A percentile compares a stretch with the other conserved stretches of the same genome.
Conservation (phyloP, 1,284 basidiomycete species). For the Melampsora larici-populina region DNA sequence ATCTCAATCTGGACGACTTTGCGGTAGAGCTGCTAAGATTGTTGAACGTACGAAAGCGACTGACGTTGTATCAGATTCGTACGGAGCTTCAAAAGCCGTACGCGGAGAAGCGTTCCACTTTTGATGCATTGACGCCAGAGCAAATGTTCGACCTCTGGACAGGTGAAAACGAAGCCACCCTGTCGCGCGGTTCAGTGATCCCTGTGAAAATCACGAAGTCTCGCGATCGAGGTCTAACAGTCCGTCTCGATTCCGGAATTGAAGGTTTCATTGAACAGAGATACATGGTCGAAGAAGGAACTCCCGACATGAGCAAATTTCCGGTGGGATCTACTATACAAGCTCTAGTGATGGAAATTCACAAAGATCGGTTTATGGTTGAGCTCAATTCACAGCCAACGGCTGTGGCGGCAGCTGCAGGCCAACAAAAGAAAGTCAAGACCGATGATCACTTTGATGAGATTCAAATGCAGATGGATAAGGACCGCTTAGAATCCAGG, state of each 20-base stretch:
- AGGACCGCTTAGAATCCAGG: conserved; percentile 67
- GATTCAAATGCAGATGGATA: conserved; percentile 66
- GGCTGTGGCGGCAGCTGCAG: conserved; percentile 69
- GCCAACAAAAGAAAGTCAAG: conserved; percentile 63
- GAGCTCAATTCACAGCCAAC: conserved; percentile 71
- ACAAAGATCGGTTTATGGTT: conserved; percentile 66
- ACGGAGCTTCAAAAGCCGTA: conserved; percentile 84
- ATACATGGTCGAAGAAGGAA: conserved; percentile 66
- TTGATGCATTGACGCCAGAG: conserved; percentile 67
- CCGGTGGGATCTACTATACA: conserved; percentile 69
- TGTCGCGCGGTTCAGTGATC: conserved; percentile 76
- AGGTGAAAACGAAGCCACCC: conserved; percentile 78
- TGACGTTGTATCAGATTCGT: conserved; percentile 81
- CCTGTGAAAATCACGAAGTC: conserved; percentile 71
- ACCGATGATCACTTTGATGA: conserved; percentile 69
- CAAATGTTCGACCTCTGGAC: conserved; percentile 93
- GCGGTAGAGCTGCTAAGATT: conserved; percentile 70
- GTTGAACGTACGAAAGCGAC: conserved; percentile 69
- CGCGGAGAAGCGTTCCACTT: conserved; percentile 70
- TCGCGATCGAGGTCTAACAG: conserved; percentile 59
- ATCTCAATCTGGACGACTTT: conserved; percentile 94
- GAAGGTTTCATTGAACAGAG: conserved; percentile 54
- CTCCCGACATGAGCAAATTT: conserved; percentile 61
- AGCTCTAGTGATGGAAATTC: conserved; percentile 73
- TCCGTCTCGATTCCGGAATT: conserved; percentile 85